A percentile compares a stretch with the other conserved stretches of the same genome.
Conservation (phyloP, 1,284 basidiomycete genomes). For the Malassezia psittaci region DNA sequence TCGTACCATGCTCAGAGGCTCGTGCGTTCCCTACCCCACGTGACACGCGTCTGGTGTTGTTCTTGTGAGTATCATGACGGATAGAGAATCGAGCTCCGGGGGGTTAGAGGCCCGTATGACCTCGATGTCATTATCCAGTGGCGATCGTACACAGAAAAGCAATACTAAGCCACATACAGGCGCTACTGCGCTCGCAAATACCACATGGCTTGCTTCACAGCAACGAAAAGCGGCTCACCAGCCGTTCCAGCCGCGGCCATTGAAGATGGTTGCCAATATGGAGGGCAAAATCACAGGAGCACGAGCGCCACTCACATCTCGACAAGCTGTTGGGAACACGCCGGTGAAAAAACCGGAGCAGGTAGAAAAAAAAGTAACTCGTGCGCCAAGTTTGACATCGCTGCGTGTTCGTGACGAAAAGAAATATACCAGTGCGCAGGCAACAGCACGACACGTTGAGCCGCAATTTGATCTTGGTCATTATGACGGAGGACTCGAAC, state of each 20-base stretch:
- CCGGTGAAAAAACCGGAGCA: neutral
- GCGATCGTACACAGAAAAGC: neutral
- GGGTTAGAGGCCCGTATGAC: slow-evolving; percentile 15
- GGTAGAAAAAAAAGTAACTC: neutral
- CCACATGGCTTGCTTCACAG: slow-evolving; percentile 15
- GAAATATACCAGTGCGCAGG: neutral
- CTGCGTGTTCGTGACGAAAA: neutral
- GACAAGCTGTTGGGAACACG: slow-evolving; percentile 3
- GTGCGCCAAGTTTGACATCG: neutral
- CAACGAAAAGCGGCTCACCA: slow-evolving; percentile 14
- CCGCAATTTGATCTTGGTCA: slow-evolving; percentile 35
- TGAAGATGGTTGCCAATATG: slow-evolving; percentile 5
- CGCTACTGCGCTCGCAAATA: slow-evolving; percentile 9
- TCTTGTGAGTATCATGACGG: slow-evolving; percentile 9
- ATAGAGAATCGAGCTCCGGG: neutral
- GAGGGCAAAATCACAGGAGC: neutral
- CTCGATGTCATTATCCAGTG: slow-evolving; percentile 4
- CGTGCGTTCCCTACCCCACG: neutral
- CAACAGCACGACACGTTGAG: neutral
- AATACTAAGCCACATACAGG: neutral
- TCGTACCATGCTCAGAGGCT: slow-evolving; percentile 51
- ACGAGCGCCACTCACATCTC: slow-evolving; percentile 10
- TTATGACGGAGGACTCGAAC: slow-evolving; percentile 48
- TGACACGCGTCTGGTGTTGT: slow-evolving; percentile 11
- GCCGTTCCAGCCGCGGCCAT: slow-evolving; percentile 16